Percentiles rank a stretch among this genome's conserved stretches.
These are phyloP conservation scores for Silene uniflora DNA, from an alignment of 148 eudicot genomes.

Conservation along the genomic window DNA sequence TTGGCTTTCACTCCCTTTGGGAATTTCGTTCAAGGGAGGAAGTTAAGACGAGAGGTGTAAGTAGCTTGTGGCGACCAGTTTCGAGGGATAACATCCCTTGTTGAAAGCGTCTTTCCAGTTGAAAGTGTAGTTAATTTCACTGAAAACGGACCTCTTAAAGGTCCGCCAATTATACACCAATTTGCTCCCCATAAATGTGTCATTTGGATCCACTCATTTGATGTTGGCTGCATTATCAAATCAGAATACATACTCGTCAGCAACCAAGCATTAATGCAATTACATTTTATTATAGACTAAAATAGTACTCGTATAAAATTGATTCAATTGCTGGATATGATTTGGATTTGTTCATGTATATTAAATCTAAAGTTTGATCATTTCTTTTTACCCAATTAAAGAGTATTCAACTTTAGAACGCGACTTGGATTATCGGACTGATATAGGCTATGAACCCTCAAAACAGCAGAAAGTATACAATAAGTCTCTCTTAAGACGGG, in stretches of 20 bases:
- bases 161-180: slow-evolving; percentile 87
- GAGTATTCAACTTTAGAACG: too few species aligned
- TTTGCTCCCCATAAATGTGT: slow-evolving; percentile 93
- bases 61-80: slow-evolving; percentile 89
- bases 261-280: too few species aligned
- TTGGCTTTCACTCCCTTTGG: neutral
- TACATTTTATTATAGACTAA: too few species aligned
- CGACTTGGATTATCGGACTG: too few species aligned
- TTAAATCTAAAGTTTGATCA: too few species aligned
- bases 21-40: slow-evolving; percentile 30
- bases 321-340: too few species aligned
- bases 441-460: too few species aligned
- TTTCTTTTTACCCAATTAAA: too few species aligned
- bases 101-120: slow-evolving; percentile 60
- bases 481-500: too few species aligned
- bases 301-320: too few species aligned
- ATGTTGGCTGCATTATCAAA: slow-evolving; percentile 48
- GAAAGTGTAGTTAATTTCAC: slow-evolving; percentile 77
- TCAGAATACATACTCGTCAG: neutral
- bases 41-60: slow-evolving; percentile 92
- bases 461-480: too few species aligned
- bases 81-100: slow-evolving; percentile 76
- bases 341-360: too few species aligned
- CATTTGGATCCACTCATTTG: slow-evolving; percentile 81
- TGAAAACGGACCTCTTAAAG: slow-evolving; percentile 81